Base-by-base conservation (phyloP, 1,139 yeast genomes). In the Suhomyces guaymorum region DNA sequence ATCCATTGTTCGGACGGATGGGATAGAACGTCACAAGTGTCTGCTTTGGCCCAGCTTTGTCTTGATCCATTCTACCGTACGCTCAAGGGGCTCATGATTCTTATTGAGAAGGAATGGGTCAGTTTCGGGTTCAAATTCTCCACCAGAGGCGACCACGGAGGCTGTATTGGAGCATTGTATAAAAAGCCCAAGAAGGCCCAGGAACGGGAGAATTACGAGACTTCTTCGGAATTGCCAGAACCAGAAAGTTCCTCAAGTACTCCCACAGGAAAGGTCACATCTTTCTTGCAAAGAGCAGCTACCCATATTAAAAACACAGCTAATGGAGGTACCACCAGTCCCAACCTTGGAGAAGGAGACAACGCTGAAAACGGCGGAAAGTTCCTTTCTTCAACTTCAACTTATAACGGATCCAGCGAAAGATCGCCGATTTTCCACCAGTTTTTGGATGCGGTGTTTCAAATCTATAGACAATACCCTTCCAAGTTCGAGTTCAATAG, bases 1-100 rank as follows among this genome's bases (percentile, higher is more conserved):
- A 75, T 94, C 8, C 98, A 92, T 61, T 92, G 98, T 55, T 89
- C 97, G 0, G 98, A 92, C 63, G 98, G 98, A 1, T 92, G 98
- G 98, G 98, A 92, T 56, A 70, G 98, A 40, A 94, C 98, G 0
- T 79, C 97, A 0, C 97, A 92, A 54, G 77, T 90, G 1, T 76
- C 90, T 7, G 84, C 96, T 4, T 63, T 92, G 41, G 80, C 90
- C 27, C 95, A 92, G 58, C 63, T 94, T 6, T 87, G 96, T 53
- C 68, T 90, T 15, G 98, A 94, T 57, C 97, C 97, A 0, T 88
- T 76, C 54, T 92, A 75, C 58, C 72, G 98, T 46, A 89, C 98
- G 0, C 49, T 86, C 7, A 82, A 86, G 40, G 98, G 98, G 2
- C 88, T 92, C 51, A 83, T 86, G 64, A 73, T 82, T 0, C 66